Percentiles rank a stretch among this genome's conserved stretches.
These are phyloP conservation scores for Nidularia pulvinata DNA, from an alignment of 768 basidiomycete genomes.

Conservation along the genomic window DNA sequence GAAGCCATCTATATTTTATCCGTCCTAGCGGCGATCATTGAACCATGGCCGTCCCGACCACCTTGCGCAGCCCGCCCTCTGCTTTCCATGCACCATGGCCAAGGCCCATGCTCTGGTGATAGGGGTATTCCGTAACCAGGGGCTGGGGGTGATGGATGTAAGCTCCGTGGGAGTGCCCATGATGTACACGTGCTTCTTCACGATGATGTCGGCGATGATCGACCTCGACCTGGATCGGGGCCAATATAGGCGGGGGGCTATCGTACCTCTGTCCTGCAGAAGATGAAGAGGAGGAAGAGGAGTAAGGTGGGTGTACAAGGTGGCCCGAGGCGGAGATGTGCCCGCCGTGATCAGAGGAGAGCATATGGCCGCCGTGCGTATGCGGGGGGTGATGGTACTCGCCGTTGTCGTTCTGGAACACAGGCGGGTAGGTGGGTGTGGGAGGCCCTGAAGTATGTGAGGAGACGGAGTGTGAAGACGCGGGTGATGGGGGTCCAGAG, in stretches of 20 bases:
- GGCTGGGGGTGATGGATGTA: slow-evolving; percentile 32
- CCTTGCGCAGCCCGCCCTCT: no score
- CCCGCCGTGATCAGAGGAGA: slow-evolving; percentile 1
- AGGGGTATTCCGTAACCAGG: slow-evolving; percentile 33
- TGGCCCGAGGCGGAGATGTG: slow-evolving; percentile 19
- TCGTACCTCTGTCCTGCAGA: slow-evolving; percentile 31
- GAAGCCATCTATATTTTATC: no score
- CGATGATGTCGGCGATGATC: slow-evolving; percentile 27
- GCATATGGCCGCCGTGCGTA: not conserved
- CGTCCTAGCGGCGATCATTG: no score
- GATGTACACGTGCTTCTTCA: no score
- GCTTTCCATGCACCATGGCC: slow-evolving; percentile 47
- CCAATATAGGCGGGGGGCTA: slow-evolving; percentile 54
- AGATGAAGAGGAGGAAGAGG: slow-evolving; percentile 10
- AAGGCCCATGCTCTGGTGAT: slow-evolving; percentile 36
- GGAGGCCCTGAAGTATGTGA: slow-evolving; percentile 42
- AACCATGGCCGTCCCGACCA: no score
- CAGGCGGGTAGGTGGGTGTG: slow-evolving; percentile 40
- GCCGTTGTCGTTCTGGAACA: slow-evolving; percentile 43
- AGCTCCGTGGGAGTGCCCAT: no score
- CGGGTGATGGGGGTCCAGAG: slow-evolving; percentile 45
- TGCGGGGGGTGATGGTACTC: not conserved
- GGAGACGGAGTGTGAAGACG: slow-evolving; percentile 47
- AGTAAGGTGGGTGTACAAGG: slow-evolving; percentile 14
- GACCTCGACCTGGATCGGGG: slow-evolving; percentile 50